These are phyloP conservation scores for Cucumis melo DNA, from an alignment of 306 rosid genomes.

Conservation along the genomic window DNA sequence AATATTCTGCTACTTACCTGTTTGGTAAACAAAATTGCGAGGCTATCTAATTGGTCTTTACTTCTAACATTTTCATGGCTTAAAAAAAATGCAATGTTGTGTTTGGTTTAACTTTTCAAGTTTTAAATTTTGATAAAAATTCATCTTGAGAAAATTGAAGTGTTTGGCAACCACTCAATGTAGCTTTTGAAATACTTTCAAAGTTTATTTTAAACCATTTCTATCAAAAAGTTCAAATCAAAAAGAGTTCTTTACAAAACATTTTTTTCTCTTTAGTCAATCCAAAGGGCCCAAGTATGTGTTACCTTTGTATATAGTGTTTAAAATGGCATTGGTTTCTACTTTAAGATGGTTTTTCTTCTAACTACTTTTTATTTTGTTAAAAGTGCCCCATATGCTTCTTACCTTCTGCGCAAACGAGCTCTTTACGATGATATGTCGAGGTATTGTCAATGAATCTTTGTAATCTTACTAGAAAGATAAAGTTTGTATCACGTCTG, in stretches of 20 bases:
- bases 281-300: neutral
- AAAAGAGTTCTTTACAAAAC: too few species aligned
- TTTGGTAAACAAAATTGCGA: neutral
- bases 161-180: too few species aligned
- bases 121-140: too few species aligned
- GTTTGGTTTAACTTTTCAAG: too few species aligned
- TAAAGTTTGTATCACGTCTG: neutral
- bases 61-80: neutral
- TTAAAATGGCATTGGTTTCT: neutral
- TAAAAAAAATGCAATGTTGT: neutral
- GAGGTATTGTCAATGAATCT: constrained; percentile 18
- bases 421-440: constrained; percentile 53
- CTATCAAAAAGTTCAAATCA: too few species aligned
- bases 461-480: neutral
- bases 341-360: neutral
- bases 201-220: too few species aligned
- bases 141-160: too few species aligned
- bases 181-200: too few species aligned
- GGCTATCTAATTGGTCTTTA: neutral
- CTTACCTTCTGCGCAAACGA: constrained; percentile 52
- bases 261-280: too few species aligned
- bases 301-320: neutral
- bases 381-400: constrained; percentile 46
- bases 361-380: constrained; percentile 10
- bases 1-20: neutral